Percentiles rank a stretch among this genome's conserved stretches.
phyloP scores from a whole-genome alignment of 2,329 filamentous ascomycete genomes.

The Aspergillus uvarum region DNA sequence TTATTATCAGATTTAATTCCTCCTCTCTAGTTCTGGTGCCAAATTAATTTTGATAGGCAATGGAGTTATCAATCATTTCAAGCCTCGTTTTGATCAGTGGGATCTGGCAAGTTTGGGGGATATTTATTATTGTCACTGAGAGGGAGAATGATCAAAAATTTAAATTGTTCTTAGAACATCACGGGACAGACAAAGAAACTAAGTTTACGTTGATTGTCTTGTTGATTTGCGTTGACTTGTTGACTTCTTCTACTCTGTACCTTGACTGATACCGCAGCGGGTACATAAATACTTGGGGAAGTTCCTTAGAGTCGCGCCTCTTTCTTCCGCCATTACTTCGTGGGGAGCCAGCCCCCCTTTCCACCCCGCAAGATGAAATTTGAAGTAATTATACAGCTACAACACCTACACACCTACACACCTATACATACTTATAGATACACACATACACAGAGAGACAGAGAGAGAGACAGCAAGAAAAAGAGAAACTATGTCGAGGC shows the following conservation, averaged over 20 bases:
- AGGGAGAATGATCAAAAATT: neutral
- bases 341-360: neutral
- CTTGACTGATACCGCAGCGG: neutral
- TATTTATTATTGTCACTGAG: neutral
- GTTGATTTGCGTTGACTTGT: neutral
- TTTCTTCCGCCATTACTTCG: neutral
- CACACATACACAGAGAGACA: no score
- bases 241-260: neutral
- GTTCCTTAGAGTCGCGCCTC: neutral
- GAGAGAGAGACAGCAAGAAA: no score
- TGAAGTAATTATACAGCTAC: no score
- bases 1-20: neutral
- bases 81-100: neutral
- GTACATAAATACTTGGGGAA: no score
- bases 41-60: neutral
- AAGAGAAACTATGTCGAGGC: neutral
- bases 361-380: neutral
- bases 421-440: no score
- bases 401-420: no score
- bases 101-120: neutral
- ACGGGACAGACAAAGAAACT: neutral
- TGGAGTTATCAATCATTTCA: conserved; percentile 3
- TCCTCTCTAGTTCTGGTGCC: neutral
- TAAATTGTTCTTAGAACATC: neutral
- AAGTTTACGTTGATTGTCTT: neutral